These are phyloP conservation scores for Geotrichum candidum DNA, from an alignment of 1,139 yeast species.

Conservation along the genomic window DNA sequence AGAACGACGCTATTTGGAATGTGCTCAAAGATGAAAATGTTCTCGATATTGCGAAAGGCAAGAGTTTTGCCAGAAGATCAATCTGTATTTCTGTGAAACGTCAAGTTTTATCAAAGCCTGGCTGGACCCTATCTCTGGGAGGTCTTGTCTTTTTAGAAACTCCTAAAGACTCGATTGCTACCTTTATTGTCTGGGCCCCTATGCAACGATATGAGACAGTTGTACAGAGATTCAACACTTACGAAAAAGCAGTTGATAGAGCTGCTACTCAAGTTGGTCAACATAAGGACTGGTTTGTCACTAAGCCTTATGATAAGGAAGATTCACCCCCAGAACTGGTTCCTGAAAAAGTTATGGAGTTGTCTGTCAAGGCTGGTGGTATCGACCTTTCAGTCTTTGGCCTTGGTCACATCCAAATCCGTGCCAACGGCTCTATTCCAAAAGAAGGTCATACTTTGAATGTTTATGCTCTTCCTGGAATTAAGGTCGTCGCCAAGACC, in stretches of 20 bases:
- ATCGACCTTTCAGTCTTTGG: constrained; percentile 17
- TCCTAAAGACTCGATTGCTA: constrained; percentile 36
- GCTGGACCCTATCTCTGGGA: constrained; percentile 49
- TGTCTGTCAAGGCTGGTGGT: constrained; percentile 12
- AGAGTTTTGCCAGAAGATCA: constrained; percentile 36
- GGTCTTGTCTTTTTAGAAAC: constrained; percentile 53
- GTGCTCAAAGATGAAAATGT: constrained; percentile 34
- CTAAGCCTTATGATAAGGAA: constrained; percentile 9
- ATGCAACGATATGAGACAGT: constrained; percentile 24
- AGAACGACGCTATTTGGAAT: constrained; percentile 36
- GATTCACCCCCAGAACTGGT: neutral
- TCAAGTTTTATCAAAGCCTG: constrained; percentile 35
- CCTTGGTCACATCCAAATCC: constrained; percentile 45
- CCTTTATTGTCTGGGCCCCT: constrained; percentile 21
- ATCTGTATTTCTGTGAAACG: constrained; percentile 34
- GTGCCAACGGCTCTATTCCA: constrained; percentile 53
- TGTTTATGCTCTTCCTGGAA: constrained; percentile 47
- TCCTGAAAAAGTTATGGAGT: constrained; percentile 3
- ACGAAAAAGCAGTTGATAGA: constrained; percentile 32
- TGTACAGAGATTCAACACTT: constrained; percentile 30
- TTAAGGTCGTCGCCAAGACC: constrained; percentile 25
- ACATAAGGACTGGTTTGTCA: constrained; percentile 16
- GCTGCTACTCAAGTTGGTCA: constrained; percentile 7
- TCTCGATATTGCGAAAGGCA: constrained; percentile 40
- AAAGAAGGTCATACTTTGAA: constrained; percentile 38